Evolutionary conservation across 1,284 basidiomycete genomes (phyloP), one percentile per base, ranked within the genome.

Genomic region (Peniophora sp.): DNA sequence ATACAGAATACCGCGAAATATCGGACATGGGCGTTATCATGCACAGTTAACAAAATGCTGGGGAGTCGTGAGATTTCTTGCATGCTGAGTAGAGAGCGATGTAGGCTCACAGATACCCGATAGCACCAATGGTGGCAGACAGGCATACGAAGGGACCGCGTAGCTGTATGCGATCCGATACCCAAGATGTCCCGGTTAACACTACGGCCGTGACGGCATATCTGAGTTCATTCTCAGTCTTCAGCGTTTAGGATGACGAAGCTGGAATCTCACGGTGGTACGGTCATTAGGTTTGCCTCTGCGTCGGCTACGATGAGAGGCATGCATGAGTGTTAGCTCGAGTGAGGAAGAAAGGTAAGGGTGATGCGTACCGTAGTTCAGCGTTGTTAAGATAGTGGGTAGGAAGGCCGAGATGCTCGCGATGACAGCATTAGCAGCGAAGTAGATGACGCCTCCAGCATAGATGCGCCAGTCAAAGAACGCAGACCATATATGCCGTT

Each of bases 401-500:
- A 93, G 69, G 69, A 93, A 94, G 0, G 89, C 92, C 2, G 84
- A 83, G 45, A 89, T 84, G 2, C 84, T 85, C 8, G 87, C 86
- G 2, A 92, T 72, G 1, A 84, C 83, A 50, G 83, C 78, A 64
- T 94, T 94, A 53, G 89, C 71, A 23, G 85, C 87, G 55, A 89
- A 89, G 65, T 86, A 89, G 47, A 85, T 78, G 17, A 81, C 67
- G 0, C 83, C 82, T 17, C 74, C 83, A 5, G 69, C 56, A 55
- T 85, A 86, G 20, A 85, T 69, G 81, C 85, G 56, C 81, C 83
- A 89, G 61, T 89, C 87, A 53, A 74, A 67, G 61, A 91, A 75
- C 2, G 85, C 85, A 53, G 82, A 72, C 8, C 69, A 53, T 20
- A 89, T 74, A 56, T 85, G 85, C 14, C 65, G 83, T 84, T 48